These are phyloP conservation scores for Sporothrix pseudoabietina DNA, from an alignment of 2,329 filamentous ascomycete genomes.

Conservation along the genomic window DNA sequence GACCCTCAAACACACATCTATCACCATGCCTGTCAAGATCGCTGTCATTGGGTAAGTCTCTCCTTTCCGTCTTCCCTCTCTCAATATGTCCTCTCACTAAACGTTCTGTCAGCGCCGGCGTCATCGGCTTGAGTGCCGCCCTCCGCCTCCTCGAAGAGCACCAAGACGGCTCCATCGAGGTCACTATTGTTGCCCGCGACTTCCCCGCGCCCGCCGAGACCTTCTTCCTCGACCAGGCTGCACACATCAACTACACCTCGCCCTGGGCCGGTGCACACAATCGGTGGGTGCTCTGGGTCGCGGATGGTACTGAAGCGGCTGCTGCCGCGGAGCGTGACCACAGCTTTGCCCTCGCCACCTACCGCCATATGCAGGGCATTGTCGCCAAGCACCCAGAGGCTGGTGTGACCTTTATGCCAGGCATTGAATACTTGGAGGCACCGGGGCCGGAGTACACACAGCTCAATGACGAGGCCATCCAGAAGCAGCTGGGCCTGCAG, in stretches of 20 bases:
- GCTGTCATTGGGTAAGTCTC: constrained; percentile 31
- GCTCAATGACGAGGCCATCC: constrained; percentile 39
- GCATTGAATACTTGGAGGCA: constrained; percentile 56
- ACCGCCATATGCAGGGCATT: constrained; percentile 46
- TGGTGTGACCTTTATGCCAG: constrained; percentile 53
- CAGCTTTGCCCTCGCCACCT: constrained; percentile 48
- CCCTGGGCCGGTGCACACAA: constrained; percentile 62
- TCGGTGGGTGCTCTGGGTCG: constrained; percentile 51
- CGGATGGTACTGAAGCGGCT: constrained; percentile 36
- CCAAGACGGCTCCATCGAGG: constrained; percentile 40
- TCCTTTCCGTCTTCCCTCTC: neutral
- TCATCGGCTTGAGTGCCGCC: constrained; percentile 55
- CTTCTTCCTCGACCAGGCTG: constrained; percentile 41
- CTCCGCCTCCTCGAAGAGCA: constrained; percentile 47
- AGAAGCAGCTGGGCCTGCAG: constrained; percentile 38
- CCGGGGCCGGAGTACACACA: constrained; percentile 46
- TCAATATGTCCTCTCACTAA: neutral
- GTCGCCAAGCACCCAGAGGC: constrained; percentile 42
- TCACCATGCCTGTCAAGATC: constrained; percentile 24
- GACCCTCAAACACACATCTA: neutral
- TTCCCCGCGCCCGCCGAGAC: constrained; percentile 53
- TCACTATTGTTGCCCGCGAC: constrained; percentile 51
- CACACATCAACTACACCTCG: constrained; percentile 56
- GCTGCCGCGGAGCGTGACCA: constrained; percentile 46
- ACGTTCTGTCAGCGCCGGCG: constrained; percentile 49